These are phyloP conservation scores for Mortierella sp. DNA, from an alignment of 371 early-diverging fungal species.

Conservation along the genomic window DNA sequence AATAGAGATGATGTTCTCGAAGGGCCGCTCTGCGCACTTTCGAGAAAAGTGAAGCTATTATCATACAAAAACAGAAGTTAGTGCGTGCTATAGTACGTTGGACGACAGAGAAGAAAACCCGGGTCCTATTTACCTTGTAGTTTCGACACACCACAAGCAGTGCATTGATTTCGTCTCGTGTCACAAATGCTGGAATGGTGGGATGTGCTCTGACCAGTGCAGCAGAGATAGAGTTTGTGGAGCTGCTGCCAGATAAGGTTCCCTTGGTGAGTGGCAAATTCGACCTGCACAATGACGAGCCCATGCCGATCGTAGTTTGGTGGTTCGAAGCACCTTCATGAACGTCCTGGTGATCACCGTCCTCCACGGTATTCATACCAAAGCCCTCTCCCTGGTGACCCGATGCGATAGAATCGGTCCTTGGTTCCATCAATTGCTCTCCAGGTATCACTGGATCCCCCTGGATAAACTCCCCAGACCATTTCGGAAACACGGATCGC, in stretches of 20 bases:
- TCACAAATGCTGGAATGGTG: conserved; percentile 68
- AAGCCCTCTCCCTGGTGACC: background rate
- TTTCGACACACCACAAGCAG: conserved; percentile 76
- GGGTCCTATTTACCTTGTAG: conserved; percentile 65
- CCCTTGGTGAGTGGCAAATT: too few species aligned
- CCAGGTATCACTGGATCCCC: conserved; percentile 57
- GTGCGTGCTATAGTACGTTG: background rate
- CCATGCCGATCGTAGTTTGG: too few species aligned
- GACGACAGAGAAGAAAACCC: background rate
- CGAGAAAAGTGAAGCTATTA: conserved; percentile 75
- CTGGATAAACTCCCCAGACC: conserved; percentile 67
- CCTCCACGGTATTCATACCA: background rate
- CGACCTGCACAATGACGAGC: too few species aligned
- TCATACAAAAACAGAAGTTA: background rate
- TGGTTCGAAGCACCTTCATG: too few species aligned
- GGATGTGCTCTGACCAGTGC: conserved; percentile 30
- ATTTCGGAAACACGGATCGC: conserved; percentile 73
- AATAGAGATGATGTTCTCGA: conserved; percentile 82
- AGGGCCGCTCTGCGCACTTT: conserved; percentile 82
- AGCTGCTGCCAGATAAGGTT: background rate
- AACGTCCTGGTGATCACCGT: background rate
- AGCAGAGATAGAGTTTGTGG: conserved; percentile 5
- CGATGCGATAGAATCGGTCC: background rate
- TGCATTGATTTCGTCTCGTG: conserved; percentile 78
- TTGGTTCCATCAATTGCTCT: background rate